Evolutionary conservation across 2,329 filamentous ascomycete genomes (phyloP).

Genomic region (Pseudofabraea citricarpa): DNA sequence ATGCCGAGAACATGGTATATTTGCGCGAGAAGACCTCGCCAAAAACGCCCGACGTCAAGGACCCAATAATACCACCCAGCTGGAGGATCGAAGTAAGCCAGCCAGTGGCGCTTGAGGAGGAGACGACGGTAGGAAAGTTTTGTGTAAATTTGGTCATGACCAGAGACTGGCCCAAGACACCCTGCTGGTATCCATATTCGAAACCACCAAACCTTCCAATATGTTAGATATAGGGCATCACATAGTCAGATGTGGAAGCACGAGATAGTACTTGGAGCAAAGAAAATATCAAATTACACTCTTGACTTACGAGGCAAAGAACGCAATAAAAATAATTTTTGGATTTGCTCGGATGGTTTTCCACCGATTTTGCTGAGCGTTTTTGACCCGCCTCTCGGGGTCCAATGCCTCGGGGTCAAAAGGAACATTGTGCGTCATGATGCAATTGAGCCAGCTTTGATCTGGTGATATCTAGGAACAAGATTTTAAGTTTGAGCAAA

Average conservation of each 20-base stretch:
- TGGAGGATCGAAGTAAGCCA: constrained; percentile 49
- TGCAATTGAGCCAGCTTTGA: too few relatives aligned
- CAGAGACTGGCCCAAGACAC: constrained; percentile 47
- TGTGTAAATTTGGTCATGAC: constrained; percentile 46
- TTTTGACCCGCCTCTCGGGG: too few relatives aligned
- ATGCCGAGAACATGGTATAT: constrained; percentile 46
- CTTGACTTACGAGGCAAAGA: constrained; percentile 35
- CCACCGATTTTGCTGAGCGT: too few relatives aligned
- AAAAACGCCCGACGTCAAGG: constrained; percentile 41
- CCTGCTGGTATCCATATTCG: constrained; percentile 50
- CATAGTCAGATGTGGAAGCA: not conserved
- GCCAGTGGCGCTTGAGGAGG: constrained; percentile 41
- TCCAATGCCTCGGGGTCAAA: too few relatives aligned
- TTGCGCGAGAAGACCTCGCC: constrained; percentile 45
- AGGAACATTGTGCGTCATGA: too few relatives aligned
- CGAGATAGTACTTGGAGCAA: too few relatives aligned
- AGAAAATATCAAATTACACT: too few relatives aligned
- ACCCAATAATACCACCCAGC: constrained; percentile 44
- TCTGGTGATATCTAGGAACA: too few relatives aligned
- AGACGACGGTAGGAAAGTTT: constrained; percentile 43
- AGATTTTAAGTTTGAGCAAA: too few relatives aligned
- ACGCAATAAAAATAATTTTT: constrained; percentile 33
- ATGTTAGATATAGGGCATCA: not conserved
- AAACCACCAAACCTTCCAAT: constrained; percentile 41
- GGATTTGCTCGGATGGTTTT: constrained; percentile 30